phyloP scores from a whole-genome alignment of 129 eudicot species.

The Sambucus nigra region DNA sequence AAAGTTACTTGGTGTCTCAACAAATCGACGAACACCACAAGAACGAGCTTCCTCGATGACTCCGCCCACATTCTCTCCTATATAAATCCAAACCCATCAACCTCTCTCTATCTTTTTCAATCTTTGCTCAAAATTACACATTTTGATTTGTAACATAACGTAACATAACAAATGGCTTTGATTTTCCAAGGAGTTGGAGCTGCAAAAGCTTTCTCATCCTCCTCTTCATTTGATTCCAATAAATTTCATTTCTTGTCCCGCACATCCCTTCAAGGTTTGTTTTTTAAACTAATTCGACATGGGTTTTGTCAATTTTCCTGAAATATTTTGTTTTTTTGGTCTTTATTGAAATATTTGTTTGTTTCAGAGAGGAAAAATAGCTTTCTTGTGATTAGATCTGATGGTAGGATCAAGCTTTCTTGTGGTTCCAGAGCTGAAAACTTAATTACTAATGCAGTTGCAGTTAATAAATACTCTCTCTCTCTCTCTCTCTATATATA shows the following conservation, averaged over 20 bases:
- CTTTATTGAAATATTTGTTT: background rate
- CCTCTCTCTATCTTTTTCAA: background rate
- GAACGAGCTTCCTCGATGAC: constrained; percentile 1
- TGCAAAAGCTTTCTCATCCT: constrained; percentile 10
- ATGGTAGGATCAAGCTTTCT: constrained; percentile 11
- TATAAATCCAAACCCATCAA: background rate
- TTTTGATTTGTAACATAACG: background rate
- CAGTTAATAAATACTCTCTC: constrained; percentile 32
- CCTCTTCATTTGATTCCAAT: constrained; percentile 8
- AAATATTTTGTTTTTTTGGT: background rate
- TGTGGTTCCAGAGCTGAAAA: constrained; percentile 22
- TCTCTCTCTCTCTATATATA: background rate
- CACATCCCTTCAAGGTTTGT: background rate
- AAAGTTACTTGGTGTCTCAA: background rate
- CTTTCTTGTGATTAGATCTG: constrained; percentile 33
- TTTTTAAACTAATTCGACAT: background rate
- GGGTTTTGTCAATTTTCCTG: background rate
- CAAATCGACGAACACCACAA: constrained; percentile 3
- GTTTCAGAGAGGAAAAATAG: constrained; percentile 39
- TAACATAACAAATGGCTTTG: constrained; percentile 9
- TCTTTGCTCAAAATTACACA: background rate
- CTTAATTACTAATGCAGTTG: constrained; percentile 58
- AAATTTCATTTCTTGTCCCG: constrained; percentile 2
- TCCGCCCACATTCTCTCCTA: constrained; percentile 10
- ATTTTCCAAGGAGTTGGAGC: constrained; percentile 14